These are phyloP conservation scores for Rhodomyrtus tomentosa DNA, from an alignment of 345 rosid genomes.

Conservation along the genomic window DNA sequence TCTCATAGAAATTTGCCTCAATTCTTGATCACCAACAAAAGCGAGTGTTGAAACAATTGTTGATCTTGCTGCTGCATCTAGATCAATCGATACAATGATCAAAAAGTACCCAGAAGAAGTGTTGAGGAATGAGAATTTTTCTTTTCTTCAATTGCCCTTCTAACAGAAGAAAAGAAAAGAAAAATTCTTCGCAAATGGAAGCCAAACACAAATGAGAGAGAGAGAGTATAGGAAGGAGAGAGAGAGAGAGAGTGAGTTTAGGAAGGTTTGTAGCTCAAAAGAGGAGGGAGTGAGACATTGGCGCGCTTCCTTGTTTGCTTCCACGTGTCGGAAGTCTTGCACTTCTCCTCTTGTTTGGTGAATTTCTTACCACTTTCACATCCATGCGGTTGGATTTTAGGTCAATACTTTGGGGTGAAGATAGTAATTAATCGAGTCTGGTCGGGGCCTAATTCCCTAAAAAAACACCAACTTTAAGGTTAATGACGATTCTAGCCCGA, in stretches of 20 bases:
- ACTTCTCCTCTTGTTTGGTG: neutral
- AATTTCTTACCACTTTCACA: neutral
- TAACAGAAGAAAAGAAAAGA: neutral
- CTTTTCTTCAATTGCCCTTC: neutral
- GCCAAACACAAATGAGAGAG: neutral
- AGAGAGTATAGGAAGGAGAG: neutral
- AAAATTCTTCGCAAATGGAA: neutral
- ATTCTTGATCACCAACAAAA: neutral
- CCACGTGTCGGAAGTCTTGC: neutral
- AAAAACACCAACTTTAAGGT: no score
- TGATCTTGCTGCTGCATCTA: neutral
- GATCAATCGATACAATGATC: neutral
- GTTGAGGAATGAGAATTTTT: neutral
- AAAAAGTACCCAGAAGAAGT: neutral
- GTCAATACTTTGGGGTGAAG: neutral
- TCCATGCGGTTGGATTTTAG: neutral
- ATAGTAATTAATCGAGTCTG: neutral
- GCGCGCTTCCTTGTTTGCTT: constrained; percentile 1
- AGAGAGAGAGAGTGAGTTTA: constrained; percentile 3
- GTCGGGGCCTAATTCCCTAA: no score
- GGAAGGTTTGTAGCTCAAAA: constrained; percentile 6
- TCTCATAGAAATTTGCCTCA: neutral
- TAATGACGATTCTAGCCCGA: no score
- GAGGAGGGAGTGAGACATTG: constrained; percentile 6
- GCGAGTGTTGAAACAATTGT: neutral